Evolutionary conservation across 2,329 filamentous ascomycete genomes (phyloP).

Genomic region (Penicillium sp.): DNA sequence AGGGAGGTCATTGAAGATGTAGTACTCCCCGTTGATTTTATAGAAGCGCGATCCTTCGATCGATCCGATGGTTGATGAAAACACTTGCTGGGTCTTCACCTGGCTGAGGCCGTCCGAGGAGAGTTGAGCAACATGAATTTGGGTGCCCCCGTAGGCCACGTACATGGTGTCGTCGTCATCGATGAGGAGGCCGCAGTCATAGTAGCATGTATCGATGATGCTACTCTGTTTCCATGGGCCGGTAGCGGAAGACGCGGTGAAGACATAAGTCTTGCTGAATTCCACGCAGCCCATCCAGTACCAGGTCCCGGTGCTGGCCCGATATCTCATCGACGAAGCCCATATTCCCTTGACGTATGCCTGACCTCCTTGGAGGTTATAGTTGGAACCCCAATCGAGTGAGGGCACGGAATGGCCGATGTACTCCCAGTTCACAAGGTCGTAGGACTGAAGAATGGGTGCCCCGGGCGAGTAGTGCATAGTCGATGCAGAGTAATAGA

Average conservation of each 20-base stretch:
- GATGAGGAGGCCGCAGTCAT: conserved; percentile 60
- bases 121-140: conserved; percentile 56
- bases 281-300: conserved; percentile 63
- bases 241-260: conserved; percentile 47
- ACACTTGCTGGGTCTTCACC: conserved; percentile 50
- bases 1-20: conserved; percentile 55
- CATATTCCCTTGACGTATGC: conserved; percentile 60
- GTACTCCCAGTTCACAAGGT: conserved; percentile 57
- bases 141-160: conserved; percentile 55
- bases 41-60: conserved; percentile 61
- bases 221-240: conserved; percentile 49
- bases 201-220: conserved; percentile 53
- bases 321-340: conserved; percentile 58
- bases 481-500: conserved; percentile 59
- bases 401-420: conserved; percentile 50
- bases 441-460: conserved; percentile 57
- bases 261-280: conserved; percentile 56
- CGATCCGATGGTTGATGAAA: conserved; percentile 40
- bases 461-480: conserved; percentile 61
- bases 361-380: conserved; percentile 48
- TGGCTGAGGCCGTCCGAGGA: conserved; percentile 51
- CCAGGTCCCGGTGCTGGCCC: conserved; percentile 51
- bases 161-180: conserved; percentile 64
- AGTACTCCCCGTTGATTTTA: conserved; percentile 59
- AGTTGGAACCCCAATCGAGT: conserved; percentile 52